Evolutionary conservation across 257 asterid genomes (phyloP).

Genomic region (Solanum medicagineum): DNA sequence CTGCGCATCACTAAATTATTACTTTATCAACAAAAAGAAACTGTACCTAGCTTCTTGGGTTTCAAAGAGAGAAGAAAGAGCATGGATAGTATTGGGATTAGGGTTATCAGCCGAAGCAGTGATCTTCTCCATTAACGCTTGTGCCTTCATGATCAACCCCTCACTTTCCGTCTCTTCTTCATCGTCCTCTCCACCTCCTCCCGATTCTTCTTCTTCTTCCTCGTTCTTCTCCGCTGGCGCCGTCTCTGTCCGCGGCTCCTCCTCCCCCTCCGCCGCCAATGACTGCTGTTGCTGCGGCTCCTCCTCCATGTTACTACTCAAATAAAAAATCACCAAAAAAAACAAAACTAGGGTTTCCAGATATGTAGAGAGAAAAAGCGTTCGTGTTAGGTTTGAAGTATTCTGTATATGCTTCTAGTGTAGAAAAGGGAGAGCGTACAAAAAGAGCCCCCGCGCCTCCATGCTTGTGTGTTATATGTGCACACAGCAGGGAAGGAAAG

Average conservation of each 20-base stretch:
- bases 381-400: not conserved
- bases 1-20: not conserved
- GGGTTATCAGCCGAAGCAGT: conserved; percentile 76
- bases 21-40: not conserved
- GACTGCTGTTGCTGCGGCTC: not conserved
- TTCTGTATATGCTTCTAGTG: not conserved
- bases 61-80: conserved; percentile 75
- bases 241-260: conserved; percentile 1
- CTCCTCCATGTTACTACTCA: not conserved
- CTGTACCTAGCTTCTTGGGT: conserved; percentile 69
- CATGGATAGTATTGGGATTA: conserved; percentile 65
- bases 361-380: not conserved
- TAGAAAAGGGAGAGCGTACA: not conserved
- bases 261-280: not conserved
- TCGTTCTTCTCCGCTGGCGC: not conserved
- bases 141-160: conserved; percentile 49
- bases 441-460: not conserved
- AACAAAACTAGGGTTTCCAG: not conserved
- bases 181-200: conserved; percentile 14
- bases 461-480: not conserved
- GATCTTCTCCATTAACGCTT: conserved; percentile 63
- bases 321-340: not conserved
- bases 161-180: conserved; percentile 58
- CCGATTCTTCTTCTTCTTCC: not conserved
- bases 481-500: not conserved